phyloP scores from a whole-genome alignment of 495 filamentous ascomycete genomes.

The Diplogelasinospora grovesii region DNA sequence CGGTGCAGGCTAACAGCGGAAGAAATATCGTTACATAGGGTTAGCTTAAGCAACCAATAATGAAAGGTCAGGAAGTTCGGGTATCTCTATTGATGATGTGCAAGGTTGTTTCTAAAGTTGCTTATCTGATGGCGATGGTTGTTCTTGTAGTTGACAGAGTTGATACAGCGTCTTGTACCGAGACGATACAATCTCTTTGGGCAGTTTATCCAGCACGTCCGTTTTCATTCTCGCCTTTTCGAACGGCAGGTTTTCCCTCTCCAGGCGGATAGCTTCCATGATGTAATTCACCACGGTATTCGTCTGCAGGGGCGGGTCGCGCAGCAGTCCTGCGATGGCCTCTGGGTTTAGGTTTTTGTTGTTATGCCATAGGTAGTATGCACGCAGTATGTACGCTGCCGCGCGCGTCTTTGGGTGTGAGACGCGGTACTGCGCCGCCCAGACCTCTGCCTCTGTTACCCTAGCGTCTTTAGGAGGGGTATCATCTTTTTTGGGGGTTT shows the following conservation, averaged over 20 bases:
- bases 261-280: slow-evolving; percentile 30
- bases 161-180: neutral
- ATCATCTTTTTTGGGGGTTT: slow-evolving; percentile 3
- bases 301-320: slow-evolving; percentile 48
- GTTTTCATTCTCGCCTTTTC: slow-evolving; percentile 24
- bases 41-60: neutral
- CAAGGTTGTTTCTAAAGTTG: neutral
- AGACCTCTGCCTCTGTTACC: slow-evolving; percentile 30
- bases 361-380: slow-evolving; percentile 56
- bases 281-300: slow-evolving; percentile 49
- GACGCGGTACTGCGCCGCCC: slow-evolving; percentile 23
- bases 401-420: slow-evolving; percentile 18
- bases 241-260: slow-evolving; percentile 37
- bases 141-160: too few relatives aligned
- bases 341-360: slow-evolving; percentile 34
- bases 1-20: slow-evolving; percentile 81
- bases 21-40: slow-evolving; percentile 22
- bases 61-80: too few relatives aligned
- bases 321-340: slow-evolving; percentile 42
- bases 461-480: slow-evolving; percentile 22
- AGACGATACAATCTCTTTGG: neutral
- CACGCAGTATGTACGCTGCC: slow-evolving; percentile 38
- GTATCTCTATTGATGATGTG: neutral
- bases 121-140: neutral
- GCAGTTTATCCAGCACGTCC: slow-evolving; percentile 22